Base-by-base conservation (phyloP, 2,329 filamentous ascomycete genomes). In the Arthrobotrys sinensis region DNA sequence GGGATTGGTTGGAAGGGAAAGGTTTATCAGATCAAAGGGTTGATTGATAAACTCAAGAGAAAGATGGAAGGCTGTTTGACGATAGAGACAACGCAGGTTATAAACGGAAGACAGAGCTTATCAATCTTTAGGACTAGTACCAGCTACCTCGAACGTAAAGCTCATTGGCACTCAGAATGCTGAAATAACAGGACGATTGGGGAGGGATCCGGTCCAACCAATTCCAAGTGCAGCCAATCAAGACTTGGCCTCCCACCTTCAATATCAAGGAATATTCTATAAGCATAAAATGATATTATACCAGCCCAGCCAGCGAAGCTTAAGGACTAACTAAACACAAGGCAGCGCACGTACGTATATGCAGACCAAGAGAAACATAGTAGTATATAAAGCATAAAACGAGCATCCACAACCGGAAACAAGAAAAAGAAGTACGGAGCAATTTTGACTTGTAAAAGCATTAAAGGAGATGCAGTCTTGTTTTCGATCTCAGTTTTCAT, bases 11-110 rank as follows among this genome's bases (percentile, higher is more conserved):
- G 32, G 36, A 28, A 40, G 14, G 19, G 19, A 11, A 16, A 11
- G 19, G 36, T 64, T 64, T 64, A 50, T 64, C 60, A 46, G 60
- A 64, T 60, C 53, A 10, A 60, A 19, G n/a, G 53, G 7, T 40
- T 24, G 53, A 60, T 43, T 60, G 55, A 60, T 60, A 43, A 43
- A 57, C 28, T 10, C 46, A 24, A 19, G n/a, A 34, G 50, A 32
- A 2, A 10, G 19, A n/a, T 21, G 24, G 14, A 53, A n/a, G 28
- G 24, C 24, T 12, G 52, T 55, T 55, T 55, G 52, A 55, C 32
- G n/a, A 38, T 32, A 24, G n/a, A 38, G 16, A 5, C 52, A 57
- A 57, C 52, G 16, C 52, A 57, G 52, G n/a, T 57, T 40, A 38
- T 19, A 57, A 57, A 38, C n/a, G 34, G 52, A 57, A 57, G 32